Base-by-base conservation (phyloP, 73 alveolate genomes). In the Effrenium voratum region DNA sequence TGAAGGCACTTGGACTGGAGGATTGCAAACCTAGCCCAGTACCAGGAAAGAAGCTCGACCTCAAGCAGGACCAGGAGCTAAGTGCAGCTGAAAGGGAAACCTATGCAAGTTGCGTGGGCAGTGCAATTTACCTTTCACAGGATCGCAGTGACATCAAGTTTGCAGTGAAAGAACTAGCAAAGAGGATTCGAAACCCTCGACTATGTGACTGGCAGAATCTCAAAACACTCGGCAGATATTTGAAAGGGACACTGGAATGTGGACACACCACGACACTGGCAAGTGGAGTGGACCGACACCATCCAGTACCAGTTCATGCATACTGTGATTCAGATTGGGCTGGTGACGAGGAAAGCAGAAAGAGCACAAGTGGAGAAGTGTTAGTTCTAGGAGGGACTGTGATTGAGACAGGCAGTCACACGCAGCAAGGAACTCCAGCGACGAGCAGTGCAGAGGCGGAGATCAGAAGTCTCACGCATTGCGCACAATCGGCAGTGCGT, bases 91-190 rank as follows among this genome's bases (percentile, higher is more conserved):
- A 85, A 32, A 57, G 43, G n/a, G 81, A 40, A 36, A 85, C 32
- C 13, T 85, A 3, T 34, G 75, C 60, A 6, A 85, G 94, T 59
- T 85, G 94, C 44, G 94, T 85, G 2, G 94, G 94, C 43, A 46
- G 73, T 30, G 80, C 66, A 30, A 84, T 55, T 28, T 85, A 40
- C 82, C 34, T 85, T 22, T 13, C 81, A 3, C 83, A 55, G n/a
- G 94, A 59, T 30, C 6, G 60, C 5, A 63, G 59, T 3, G 94
- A 85, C 60, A 59, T 85, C 36, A 55, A 47, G 24, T 83, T 34
- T 55, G 49, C 77, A 10, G 93, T 83, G 24, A 83, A 83, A 34
- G 94, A 85, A 41, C 46, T 85, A 26, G 94, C 94, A 41, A 36
- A 32, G 34, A 16, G 85, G 32, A 36, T 38, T n/a, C 57, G 85